A percentile compares a stretch with the other conserved stretches of the same genome.
Conservation (phyloP, 352 stramenopile genomes). For the Phytophthora rubi region DNA sequence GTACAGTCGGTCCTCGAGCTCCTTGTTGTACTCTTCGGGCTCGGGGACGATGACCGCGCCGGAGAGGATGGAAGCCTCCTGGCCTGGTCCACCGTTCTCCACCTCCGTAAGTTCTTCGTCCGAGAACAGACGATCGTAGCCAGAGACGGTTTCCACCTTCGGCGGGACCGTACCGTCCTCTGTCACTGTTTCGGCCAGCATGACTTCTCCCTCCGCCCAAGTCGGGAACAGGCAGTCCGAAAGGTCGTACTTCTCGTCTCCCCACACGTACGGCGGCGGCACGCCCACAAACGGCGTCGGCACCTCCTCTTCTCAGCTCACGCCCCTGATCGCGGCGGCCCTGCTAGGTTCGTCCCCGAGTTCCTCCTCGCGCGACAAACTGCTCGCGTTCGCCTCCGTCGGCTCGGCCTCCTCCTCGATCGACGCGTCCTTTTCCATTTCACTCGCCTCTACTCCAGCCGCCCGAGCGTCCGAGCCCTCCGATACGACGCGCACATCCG, state of each 20-base stretch:
- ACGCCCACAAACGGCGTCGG: too few relatives aligned
- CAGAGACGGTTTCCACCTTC: not conserved
- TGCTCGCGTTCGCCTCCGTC: too few relatives aligned
- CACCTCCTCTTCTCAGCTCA: too few relatives aligned
- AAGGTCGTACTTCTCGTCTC: not conserved
- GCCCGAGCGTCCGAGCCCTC: too few relatives aligned
- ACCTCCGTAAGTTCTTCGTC: not conserved
- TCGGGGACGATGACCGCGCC: not conserved
- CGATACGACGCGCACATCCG: too few relatives aligned
- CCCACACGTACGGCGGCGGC: too few relatives aligned
- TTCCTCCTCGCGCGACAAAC: too few relatives aligned
- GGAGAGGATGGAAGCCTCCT: not conserved
- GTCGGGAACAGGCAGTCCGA: not conserved
- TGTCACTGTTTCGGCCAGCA: not conserved
- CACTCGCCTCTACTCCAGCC: too few relatives aligned
- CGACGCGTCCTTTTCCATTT: not conserved
- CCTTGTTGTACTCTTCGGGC: constrained; percentile 2
- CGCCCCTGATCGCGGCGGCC: too few relatives aligned
- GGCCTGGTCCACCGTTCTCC: not conserved
- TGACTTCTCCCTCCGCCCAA: not conserved
- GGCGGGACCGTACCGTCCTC: not conserved
- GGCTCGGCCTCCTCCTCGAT: too few relatives aligned
- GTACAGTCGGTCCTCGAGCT: not conserved
- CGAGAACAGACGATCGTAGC: not conserved
- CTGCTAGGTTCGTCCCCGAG: too few relatives aligned